phyloP scores from a whole-genome alignment of 1,284 basidiomycete genomes.

The Malassezia globosa region DNA sequence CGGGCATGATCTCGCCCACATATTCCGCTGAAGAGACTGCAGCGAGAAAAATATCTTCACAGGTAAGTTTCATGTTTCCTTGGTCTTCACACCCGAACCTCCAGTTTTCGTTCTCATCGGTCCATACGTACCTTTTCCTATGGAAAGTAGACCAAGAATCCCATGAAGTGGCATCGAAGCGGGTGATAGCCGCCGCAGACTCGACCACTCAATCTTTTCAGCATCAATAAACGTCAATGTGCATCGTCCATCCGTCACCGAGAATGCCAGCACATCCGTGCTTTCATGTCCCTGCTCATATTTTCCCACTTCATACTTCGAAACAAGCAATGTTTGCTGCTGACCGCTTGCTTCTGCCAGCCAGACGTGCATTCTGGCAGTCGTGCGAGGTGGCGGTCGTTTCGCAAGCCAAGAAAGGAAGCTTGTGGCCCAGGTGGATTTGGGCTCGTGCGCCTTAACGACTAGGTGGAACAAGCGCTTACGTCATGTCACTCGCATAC shows the following conservation, averaged over 20 bases:
- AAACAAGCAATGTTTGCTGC: conserved; percentile 9
- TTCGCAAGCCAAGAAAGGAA: neutral
- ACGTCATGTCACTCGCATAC: neutral
- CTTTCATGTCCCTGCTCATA: neutral
- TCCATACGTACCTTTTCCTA: neutral
- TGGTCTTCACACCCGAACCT: too few species aligned
- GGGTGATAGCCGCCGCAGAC: conserved; percentile 1
- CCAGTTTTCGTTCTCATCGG: too few species aligned
- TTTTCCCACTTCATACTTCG: conserved; percentile 2
- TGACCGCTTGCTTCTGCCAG: conserved; percentile 5
- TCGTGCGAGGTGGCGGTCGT: too few species aligned
- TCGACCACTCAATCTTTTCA: neutral
- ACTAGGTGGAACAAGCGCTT: neutral
- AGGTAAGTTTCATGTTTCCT: neutral
- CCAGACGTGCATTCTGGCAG: conserved; percentile 16
- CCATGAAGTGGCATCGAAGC: conserved; percentile 5
- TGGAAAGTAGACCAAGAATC: conserved; percentile 7
- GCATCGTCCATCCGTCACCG: conserved; percentile 4
- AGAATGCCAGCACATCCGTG: conserved; percentile 4
- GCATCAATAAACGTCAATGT: conserved; percentile 3
- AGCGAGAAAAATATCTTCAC: conserved; percentile 31
- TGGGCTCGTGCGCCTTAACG: neutral
- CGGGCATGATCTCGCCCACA: conserved; percentile 28
- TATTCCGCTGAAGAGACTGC: conserved; percentile 26
- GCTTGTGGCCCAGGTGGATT: too few species aligned